Conservation (phyloP, 352 stramenopile species). For the Phytopythium oedochilum region DNA sequence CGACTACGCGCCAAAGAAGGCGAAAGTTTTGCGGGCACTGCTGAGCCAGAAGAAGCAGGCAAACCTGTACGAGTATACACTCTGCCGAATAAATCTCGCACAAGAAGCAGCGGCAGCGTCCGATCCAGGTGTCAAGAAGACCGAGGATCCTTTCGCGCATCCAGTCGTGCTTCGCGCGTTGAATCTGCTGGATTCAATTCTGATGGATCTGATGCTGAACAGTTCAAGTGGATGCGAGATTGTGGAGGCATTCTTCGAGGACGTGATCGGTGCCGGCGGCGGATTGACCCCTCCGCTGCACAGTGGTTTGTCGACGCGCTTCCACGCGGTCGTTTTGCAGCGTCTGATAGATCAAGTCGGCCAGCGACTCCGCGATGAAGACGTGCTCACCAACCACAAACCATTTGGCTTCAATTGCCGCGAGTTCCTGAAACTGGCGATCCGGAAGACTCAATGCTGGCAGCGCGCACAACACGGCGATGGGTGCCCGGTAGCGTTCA, state of each 20-base stretch:
- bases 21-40: constrained; percentile 29
- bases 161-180: constrained; percentile 29
- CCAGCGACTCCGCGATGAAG: constrained; percentile 33
- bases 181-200: constrained; percentile 38
- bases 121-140: background rate
- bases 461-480: constrained; percentile 63
- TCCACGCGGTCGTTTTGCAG: constrained; percentile 50
- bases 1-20: constrained; percentile 32
- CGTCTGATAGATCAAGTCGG: constrained; percentile 49
- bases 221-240: constrained; percentile 40
- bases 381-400: constrained; percentile 42
- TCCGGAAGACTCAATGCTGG: constrained; percentile 65
- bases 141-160: constrained; percentile 57
- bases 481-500: constrained; percentile 38
- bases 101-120: constrained; percentile 38
- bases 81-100: constrained; percentile 30
- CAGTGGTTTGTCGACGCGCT: constrained; percentile 40
- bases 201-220: constrained; percentile 49
- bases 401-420: constrained; percentile 50
- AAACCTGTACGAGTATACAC: constrained; percentile 29
- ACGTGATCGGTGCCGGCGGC: constrained; percentile 18
- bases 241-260: constrained; percentile 47
- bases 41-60: constrained; percentile 34
- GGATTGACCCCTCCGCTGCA: constrained; percentile 35
- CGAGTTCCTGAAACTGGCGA: constrained; percentile 47